Percentiles rank a stretch among this genome's conserved stretches.
Conservation (phyloP, 306 rosid species). For the Prunus kanzakura region DNA sequence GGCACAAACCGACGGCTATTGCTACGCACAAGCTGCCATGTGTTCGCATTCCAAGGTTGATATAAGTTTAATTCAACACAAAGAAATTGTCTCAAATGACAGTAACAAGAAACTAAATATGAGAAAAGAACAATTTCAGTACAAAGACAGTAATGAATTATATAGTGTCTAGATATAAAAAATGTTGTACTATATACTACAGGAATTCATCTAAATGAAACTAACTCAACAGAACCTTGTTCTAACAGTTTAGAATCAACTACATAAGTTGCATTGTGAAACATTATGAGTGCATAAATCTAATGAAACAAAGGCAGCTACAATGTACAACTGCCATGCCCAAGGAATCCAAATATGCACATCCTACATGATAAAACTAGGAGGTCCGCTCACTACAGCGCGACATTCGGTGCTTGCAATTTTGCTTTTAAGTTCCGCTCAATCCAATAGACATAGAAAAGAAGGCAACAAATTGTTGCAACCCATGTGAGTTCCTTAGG, state of each 20-base stretch:
- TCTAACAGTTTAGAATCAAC: background rate
- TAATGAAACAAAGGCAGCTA: background rate
- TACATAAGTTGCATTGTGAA: background rate
- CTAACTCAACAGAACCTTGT: background rate
- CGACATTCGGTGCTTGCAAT: background rate
- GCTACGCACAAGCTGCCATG: constrained; percentile 93
- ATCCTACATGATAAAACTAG: background rate
- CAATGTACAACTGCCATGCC: background rate
- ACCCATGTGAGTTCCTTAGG: background rate
- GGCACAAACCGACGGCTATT: constrained; percentile 81
- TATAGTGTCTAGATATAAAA: background rate
- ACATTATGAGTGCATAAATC: background rate
- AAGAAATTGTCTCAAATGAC: constrained; percentile 19
- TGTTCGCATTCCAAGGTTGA: constrained; percentile 20
- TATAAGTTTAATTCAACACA: constrained; percentile 2
- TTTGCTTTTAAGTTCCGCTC: background rate
- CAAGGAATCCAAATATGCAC: background rate
- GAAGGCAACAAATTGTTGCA: background rate
- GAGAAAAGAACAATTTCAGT: background rate
- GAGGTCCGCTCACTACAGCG: background rate
- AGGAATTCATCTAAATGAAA: background rate
- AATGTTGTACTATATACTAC: background rate
- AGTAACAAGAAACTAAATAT: constrained; percentile 5
- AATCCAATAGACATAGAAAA: background rate
- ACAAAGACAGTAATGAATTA: background rate